Evolutionary conservation across 1,284 basidiomycete genomes (phyloP).

Genomic region (Coriolopsis trogii): DNA sequence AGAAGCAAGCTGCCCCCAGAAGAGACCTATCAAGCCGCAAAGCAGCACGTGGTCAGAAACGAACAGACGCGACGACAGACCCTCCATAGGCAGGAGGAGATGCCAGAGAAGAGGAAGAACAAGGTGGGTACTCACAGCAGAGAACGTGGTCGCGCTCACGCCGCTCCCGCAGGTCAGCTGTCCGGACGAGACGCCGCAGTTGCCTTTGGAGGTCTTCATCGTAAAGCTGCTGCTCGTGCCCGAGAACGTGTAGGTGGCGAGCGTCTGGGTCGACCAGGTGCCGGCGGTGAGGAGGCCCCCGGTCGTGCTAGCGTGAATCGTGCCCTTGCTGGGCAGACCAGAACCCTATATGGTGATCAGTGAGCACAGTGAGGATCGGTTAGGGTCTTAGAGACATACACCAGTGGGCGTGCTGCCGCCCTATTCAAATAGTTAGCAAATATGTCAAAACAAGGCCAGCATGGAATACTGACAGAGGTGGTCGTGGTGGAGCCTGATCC

Average conservation of each 20-base stretch:
- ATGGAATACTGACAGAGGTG: constrained; percentile 18
- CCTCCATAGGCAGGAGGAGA: no score
- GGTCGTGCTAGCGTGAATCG: constrained; percentile 36
- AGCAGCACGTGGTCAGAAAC: background rate
- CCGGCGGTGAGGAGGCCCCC: constrained; percentile 41
- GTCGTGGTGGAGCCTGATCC: constrained; percentile 27
- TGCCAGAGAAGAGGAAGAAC: no score
- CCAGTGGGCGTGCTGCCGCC: constrained; percentile 20
- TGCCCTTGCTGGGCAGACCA: constrained; percentile 47
- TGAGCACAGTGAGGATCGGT: no score
- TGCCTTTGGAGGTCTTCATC: constrained; percentile 42
- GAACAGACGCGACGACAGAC: no score
- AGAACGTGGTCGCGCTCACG: constrained; percentile 48
- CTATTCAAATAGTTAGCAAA: no score
- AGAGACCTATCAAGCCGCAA: constrained; percentile 40
- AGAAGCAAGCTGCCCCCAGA: constrained; percentile 53
- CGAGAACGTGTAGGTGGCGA: constrained; percentile 38
- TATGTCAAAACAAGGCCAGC: no score
- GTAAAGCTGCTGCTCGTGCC: constrained; percentile 39
- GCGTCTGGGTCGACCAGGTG: constrained; percentile 42
- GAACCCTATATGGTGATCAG: constrained; percentile 20
- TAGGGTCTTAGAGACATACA: constrained; percentile 1
- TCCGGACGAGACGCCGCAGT: constrained; percentile 38
- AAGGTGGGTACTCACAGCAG: constrained; percentile 45
- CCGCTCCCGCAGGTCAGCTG: constrained; percentile 39